Evolutionary conservation across 371 early-diverging fungal genomes (phyloP), one percentile per base, ranked within the genome.

Genomic region (Choanephora cucurbitarum): DNA sequence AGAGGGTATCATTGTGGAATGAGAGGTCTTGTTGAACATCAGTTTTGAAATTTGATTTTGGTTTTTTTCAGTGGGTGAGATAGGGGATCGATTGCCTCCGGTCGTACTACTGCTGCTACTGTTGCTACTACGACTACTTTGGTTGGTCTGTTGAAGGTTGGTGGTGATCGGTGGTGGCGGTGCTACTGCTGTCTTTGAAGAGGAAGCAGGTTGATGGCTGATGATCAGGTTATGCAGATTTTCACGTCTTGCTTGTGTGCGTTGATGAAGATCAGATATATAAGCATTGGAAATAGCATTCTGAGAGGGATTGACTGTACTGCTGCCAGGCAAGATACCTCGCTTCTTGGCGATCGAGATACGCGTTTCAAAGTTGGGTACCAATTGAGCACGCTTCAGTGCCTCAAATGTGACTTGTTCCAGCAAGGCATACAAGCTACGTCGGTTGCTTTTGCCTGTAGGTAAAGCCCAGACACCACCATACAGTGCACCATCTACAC

Each of bases 401-500:
- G 79, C 79, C 55, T 79, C 79, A 60, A 76, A 76, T 2, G 79
- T 79, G 7, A 79, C 72, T 59, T 79, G 72, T 24, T 79, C 79
- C 44, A 79, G 47, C 15, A 79, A 43, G 5, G 76, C 69, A 53
- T 76, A 79, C 23, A 79, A 52, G 33, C 70, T 74, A 10, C 76
- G 64, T 34, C 79, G 64, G 37, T 66, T 72, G 15, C 65, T 64
- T 41, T 72, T 72, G 9, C 69, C 64, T 21, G 67, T 64, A 0
- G 73, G 72, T 10, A 74, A 47, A 4, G 72, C 70, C 76, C 76
- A 76, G 0, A 79, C 76, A 49, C 79, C 79, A 2, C 76, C 79
- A 43, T 73, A 75, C 5, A 73, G 49, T 3, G 69, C 52, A 40
- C 79, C 76, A 49, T 76, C 76, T 34, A 64, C 61, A 8, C 79